phyloP scores from a whole-genome alignment of 2,329 filamentous ascomycete genomes.

The Colletotrichum musae region DNA sequence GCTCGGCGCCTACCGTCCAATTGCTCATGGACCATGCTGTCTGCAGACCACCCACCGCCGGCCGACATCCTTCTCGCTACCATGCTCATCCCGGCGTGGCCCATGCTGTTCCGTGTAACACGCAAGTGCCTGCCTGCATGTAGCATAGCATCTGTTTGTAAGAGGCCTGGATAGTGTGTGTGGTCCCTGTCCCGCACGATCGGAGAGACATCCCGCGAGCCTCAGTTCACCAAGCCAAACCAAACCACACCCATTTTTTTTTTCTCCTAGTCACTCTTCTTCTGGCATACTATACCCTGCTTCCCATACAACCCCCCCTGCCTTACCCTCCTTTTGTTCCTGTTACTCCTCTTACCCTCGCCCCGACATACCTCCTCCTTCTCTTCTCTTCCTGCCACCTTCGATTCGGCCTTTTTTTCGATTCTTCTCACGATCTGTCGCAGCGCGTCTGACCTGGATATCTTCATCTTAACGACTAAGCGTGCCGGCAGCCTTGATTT shows the following conservation, averaged over 20 bases:
- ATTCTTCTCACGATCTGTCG: conserved; percentile 19
- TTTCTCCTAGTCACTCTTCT: not conserved
- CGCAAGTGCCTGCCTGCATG: conserved; percentile 37
- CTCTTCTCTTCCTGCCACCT: conserved; percentile 20
- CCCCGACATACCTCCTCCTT: conserved; percentile 7
- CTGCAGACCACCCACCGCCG: not conserved
- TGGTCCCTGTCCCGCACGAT: conserved; percentile 36
- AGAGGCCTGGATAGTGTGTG: conserved; percentile 30
- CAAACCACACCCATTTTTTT: conserved; percentile 18
- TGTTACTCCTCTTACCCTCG: conserved; percentile 24
- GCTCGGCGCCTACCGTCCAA: conserved; percentile 38
- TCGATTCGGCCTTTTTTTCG: not conserved
- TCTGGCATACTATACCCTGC: not conserved
- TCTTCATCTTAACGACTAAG: too few species aligned
- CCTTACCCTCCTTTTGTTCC: conserved; percentile 28
- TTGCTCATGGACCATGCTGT: not conserved
- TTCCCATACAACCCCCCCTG: conserved; percentile 21
- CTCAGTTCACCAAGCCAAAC: conserved; percentile 33
- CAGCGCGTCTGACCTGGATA: not conserved
- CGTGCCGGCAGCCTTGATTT: too few species aligned
- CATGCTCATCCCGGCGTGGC: conserved; percentile 16
- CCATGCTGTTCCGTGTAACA: conserved; percentile 37
- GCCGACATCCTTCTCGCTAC: conserved; percentile 6
- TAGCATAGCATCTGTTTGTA: conserved; percentile 32
- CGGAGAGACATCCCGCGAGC: conserved; percentile 38